Conservation (phyloP, 148 eudicot genomes). For the Rhododendron williamsianum region DNA sequence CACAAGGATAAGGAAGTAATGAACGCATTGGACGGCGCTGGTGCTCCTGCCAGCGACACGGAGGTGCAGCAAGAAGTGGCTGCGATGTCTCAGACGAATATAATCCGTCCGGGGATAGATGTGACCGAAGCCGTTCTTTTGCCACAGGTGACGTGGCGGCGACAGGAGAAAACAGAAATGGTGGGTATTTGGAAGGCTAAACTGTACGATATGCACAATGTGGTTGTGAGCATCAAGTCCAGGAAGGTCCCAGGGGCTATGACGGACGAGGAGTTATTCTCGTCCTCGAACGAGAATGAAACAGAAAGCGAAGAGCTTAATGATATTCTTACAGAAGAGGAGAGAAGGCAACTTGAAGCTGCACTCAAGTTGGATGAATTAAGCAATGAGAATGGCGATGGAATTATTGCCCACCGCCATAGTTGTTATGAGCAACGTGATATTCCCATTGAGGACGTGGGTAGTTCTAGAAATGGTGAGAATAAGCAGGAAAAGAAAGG, state of each 20-base stretch:
- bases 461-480: slow-evolving; percentile 31
- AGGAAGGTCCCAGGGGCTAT: slow-evolving; percentile 91
- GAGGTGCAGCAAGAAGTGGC: slow-evolving; percentile 76
- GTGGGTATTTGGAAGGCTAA: slow-evolving; percentile 88
- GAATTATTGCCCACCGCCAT: slow-evolving; percentile 44
- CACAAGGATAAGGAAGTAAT: slow-evolving; percentile 86
- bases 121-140: slow-evolving; percentile 86
- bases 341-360: slow-evolving; percentile 71
- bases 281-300: slow-evolving; percentile 57
- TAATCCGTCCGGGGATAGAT: slow-evolving; percentile 81
- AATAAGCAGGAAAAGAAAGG: slow-evolving; percentile 65
- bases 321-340: slow-evolving; percentile 69
- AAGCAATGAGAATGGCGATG: slow-evolving; percentile 38
- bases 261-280: slow-evolving; percentile 74
- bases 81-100: slow-evolving; percentile 79
- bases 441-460: slow-evolving; percentile 45
- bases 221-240: slow-evolving; percentile 79
- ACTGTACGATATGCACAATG: slow-evolving; percentile 89
- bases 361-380: slow-evolving; percentile 70
- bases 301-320: slow-evolving; percentile 59
- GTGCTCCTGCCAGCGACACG: slow-evolving; percentile 59
- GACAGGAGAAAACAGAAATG: slow-evolving; percentile 72
- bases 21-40: slow-evolving; percentile 83
- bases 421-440: slow-evolving; percentile 60
- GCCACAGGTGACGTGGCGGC: slow-evolving; percentile 78